Evolutionary conservation across 176 grass and related monocot species (phyloP), one percentile per base, ranked within the genome.

Genomic region (Microstegium vimineum): DNA sequence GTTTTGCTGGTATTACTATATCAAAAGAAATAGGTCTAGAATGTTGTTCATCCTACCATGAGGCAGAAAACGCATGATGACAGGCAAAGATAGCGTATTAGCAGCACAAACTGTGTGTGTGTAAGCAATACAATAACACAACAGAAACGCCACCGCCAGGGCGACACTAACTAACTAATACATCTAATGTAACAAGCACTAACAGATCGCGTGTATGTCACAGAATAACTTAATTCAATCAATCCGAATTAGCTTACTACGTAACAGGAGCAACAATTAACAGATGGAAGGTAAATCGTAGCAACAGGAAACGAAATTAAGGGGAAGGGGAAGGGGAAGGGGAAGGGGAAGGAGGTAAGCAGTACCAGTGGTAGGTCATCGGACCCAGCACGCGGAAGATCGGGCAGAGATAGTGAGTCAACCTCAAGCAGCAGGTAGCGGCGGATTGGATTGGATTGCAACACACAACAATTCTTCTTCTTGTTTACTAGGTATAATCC

Each of bases 331-430:
- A 6, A 36, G n/a, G 6, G 2, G 35, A 37, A 8, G 8, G 38
- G 26, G 15, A 30, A 25, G 49, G 25, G 27, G 7, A 11, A 33
- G 3, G 9, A 10, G 6, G 9, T 5, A 64, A 47, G 27, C 40
- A 79, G 47, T 77, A 51, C 75, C 35, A 15, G 38, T 34, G 37
- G 49, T 2, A 16, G 75, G 1, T 69, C 81, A 69, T 89, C n/a
- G 78, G 10, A 33, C 2, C 32, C 45, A 15, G 0, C 27, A n/a
- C 8, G 65, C 73, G n/a, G 62, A 5, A 23, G 59, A 2, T 23
- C 22, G 76, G 76, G 1, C 5, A 46, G 75, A 28, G 6, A 60
- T 11, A n/a, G 30, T 46, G 9, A 33, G 56, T 54, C 32, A 75
- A 61, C n/a, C 54, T 57, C 22, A 57, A 28, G 56, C 74, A 30